Conservation (phyloP, 768 basidiomycete species). For the Trametes gibbosa region DNA sequence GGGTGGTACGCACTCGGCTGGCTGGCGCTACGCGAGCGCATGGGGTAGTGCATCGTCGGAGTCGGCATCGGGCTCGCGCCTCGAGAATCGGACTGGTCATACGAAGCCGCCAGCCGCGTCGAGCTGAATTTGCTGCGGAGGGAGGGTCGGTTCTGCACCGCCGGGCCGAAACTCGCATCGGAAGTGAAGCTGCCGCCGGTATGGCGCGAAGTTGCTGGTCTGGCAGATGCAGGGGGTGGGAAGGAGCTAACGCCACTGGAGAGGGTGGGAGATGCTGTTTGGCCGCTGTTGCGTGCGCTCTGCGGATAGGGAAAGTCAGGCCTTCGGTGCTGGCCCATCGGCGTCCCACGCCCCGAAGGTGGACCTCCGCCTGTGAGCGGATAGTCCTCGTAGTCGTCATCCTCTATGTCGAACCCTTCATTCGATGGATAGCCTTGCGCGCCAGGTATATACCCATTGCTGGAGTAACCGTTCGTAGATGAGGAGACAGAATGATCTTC, state of each 20-base stretch:
- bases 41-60: constrained; percentile 15
- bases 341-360: constrained; percentile 73
- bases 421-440: constrained; percentile 58
- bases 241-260: constrained; percentile 33
- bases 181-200: constrained; percentile 40
- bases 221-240: constrained; percentile 27
- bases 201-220: constrained; percentile 48
- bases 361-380: constrained; percentile 44
- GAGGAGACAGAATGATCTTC: constrained; percentile 20
- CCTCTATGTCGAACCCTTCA: constrained; percentile 74
- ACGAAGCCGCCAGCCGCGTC: constrained; percentile 51
- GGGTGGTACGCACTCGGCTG: constrained; percentile 72
- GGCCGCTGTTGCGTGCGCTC: constrained; percentile 14
- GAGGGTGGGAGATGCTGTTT: constrained; percentile 14
- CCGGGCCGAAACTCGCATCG: constrained; percentile 33
- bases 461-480: constrained; percentile 10
- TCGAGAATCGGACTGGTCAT: constrained; percentile 41
- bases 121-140: constrained; percentile 73
- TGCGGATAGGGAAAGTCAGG: constrained; percentile 25
- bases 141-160: constrained; percentile 17
- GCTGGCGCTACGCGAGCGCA: constrained; percentile 74
- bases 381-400: constrained; percentile 79
- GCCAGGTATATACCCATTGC: constrained; percentile 36
- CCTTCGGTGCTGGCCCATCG: constrained; percentile 53
- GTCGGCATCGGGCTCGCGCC: constrained; percentile 24